Evolutionary conservation across 2,329 filamentous ascomycete species (phyloP).

Genomic region (Fusarium phyllophilum): DNA sequence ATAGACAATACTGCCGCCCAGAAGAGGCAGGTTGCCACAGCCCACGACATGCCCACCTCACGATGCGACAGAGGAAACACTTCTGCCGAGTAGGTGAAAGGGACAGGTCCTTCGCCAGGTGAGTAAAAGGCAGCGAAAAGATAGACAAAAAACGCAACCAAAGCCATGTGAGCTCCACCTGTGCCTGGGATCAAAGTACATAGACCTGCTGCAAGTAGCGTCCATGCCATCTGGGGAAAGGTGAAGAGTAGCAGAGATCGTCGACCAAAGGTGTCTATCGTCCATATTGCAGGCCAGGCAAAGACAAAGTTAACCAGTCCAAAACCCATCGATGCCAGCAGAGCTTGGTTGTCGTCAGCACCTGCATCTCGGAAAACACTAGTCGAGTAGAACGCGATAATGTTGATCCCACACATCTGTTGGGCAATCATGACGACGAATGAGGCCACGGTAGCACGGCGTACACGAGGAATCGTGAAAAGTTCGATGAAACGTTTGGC

Average conservation of each 20-base stretch:
- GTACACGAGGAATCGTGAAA: constrained; percentile 75
- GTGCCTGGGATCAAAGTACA: constrained; percentile 61
- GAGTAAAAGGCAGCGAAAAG: constrained; percentile 64
- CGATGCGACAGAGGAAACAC: constrained; percentile 77
- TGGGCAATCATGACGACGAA: constrained; percentile 84
- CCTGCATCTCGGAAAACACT: constrained; percentile 70
- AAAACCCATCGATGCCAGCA: constrained; percentile 68
- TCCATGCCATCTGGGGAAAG: constrained; percentile 57
- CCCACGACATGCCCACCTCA: constrained; percentile 77
- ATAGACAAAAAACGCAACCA: constrained; percentile 67
- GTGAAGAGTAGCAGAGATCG: constrained; percentile 59
- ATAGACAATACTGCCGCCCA: constrained; percentile 71
- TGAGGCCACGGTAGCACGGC: constrained; percentile 79
- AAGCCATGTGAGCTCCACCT: constrained; percentile 50
- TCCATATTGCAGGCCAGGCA: constrained; percentile 67
- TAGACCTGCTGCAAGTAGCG: constrained; percentile 54
- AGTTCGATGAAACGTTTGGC: constrained; percentile 70
- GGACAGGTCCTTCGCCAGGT: constrained; percentile 71
- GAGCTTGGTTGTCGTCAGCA: constrained; percentile 63
- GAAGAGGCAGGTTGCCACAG: constrained; percentile 72
- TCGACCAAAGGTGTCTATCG: constrained; percentile 67
- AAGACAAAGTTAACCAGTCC: constrained; percentile 69
- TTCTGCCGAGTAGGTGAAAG: constrained; percentile 75
- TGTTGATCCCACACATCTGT: constrained; percentile 77
- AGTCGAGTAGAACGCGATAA: constrained; percentile 80